These are phyloP conservation scores for Skeletonema tropicum DNA, from an alignment of 108 stramenopile genomes.

Conservation along the genomic window DNA sequence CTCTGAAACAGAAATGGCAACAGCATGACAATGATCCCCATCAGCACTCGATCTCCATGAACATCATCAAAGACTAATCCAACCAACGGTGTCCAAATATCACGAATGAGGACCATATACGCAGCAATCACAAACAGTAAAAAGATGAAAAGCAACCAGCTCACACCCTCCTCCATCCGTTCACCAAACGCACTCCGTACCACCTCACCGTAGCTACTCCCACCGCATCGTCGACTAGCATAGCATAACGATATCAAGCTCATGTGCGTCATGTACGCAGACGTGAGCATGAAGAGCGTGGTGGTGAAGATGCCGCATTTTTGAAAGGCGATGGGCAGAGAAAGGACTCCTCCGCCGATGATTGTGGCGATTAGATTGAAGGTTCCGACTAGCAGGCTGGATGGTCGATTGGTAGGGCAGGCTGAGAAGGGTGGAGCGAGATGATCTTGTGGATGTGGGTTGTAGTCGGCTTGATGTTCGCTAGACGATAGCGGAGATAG, in stretches of 20 bases:
- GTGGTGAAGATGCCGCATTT: slow-evolving; percentile 52
- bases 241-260: slow-evolving; percentile 72
- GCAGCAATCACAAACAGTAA: slow-evolving; percentile 73
- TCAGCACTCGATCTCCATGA: slow-evolving; percentile 42
- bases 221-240: slow-evolving; percentile 74
- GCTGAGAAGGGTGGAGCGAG: slow-evolving; percentile 30
- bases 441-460: slow-evolving; percentile 36
- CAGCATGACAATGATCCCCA: slow-evolving; percentile 47
- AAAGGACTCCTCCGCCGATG: slow-evolving; percentile 62
- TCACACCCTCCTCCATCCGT: slow-evolving; percentile 55
- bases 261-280: slow-evolving; percentile 55
- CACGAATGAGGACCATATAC: slow-evolving; percentile 83
- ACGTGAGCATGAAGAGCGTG: slow-evolving; percentile 47
- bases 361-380: slow-evolving; percentile 88
- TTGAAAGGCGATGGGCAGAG: slow-evolving; percentile 59
- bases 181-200: slow-evolving; percentile 70
- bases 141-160: slow-evolving; percentile 62
- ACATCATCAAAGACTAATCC: slow-evolving; percentile 8
- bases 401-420: slow-evolving; percentile 44
- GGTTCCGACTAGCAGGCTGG: slow-evolving; percentile 55
- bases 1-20: slow-evolving; percentile 69
- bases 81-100: slow-evolving; percentile 75
- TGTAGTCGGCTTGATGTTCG: background rate
- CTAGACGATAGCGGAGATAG: too few species aligned
- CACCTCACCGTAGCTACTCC: slow-evolving; percentile 73